Evolutionary conservation across 345 rosid genomes (phyloP).

Genomic region (Eucalyptus melliodora): DNA sequence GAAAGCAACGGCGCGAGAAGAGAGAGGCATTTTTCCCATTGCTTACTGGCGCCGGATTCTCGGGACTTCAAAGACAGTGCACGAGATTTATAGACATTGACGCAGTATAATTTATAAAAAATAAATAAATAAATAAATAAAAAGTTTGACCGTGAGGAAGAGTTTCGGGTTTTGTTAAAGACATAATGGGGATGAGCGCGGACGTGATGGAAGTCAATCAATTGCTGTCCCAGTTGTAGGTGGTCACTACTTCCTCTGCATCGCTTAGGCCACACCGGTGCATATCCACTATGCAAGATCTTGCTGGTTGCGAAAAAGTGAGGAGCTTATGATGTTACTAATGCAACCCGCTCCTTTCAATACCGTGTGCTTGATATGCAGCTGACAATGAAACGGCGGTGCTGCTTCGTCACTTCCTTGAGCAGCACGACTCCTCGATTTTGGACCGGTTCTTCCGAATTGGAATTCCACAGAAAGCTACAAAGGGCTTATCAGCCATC

Average conservation of each 20-base stretch:
- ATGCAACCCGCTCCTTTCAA: not conserved
- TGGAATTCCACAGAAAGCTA: not conserved
- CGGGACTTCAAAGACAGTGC: not conserved
- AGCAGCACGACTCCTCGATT: not conserved
- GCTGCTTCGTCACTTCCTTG: not conserved
- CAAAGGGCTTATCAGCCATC: not conserved
- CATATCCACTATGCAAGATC: not conserved
- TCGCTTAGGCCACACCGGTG: not conserved
- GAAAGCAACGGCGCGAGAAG: not conserved
- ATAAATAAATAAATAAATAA: too few species aligned
- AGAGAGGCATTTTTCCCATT: not conserved
- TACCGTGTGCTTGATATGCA: not conserved
- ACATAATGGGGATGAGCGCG: not conserved
- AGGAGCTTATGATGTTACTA: not conserved
- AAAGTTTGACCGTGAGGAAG: not conserved
- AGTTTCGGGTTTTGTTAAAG: not conserved
- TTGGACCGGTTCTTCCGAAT: not conserved
- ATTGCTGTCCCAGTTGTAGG: not conserved
- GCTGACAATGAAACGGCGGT: not conserved
- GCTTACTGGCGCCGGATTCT: not conserved
- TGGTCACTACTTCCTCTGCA: not conserved
- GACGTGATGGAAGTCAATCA: not conserved
- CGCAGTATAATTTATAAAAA: not conserved
- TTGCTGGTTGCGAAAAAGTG: not conserved
- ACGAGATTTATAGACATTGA: not conserved